Evolutionary conservation across 164 flowering plant species (phyloP), one percentile per base, ranked within the genome.

Genomic region (Stephania japonica): DNA sequence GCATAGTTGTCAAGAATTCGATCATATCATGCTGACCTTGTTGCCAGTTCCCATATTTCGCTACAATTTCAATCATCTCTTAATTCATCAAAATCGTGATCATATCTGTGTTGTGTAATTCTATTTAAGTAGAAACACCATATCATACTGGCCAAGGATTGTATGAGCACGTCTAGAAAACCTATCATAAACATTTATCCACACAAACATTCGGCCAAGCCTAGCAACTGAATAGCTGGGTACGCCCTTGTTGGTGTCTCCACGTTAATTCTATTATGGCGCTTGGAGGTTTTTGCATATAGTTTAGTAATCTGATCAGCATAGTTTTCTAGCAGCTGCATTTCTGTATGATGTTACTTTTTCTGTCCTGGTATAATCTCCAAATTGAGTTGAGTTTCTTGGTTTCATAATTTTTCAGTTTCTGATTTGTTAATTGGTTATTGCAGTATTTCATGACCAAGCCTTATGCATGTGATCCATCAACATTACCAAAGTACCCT

Each of bases 381-480:
- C 25, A 49, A 10, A 10, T 12, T 16, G 62, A 18, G 6, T 16
- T 56, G 21, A 19, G 18, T 16, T 16, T 42, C 4, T 16, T 67
- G 2, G 25, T 43, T 42, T 23, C 7, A 69, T 0, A 23, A 26
- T 44, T 24, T 32, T 43, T 25, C 16, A 49, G 23, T n/a, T 32
- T 32, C 53, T 75, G 26, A 38, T 41, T 24, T 26, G 10, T 41
- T 53, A 4, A 19, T 13, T 71, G 62, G 65, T 70, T 5, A 47
- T 72, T 63, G 44, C 91, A 95, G 99, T 95, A 90, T 78, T 95
- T 95, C 85, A 72, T 12, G 42, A 86, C 96, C 12, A 81, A 76
- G 79, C 99, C 99, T 61, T 90, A 81, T 81, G 89, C 99, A 14
- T 93, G 97, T 71, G 91, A 89, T 26, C 95, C 99, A 27, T 86